A percentile compares a stretch with the other conserved stretches of the same genome.
Evolutionary conservation across 768 basidiomycete species (phyloP).

Genomic region (Phlebiopsis flavidoalba): DNA sequence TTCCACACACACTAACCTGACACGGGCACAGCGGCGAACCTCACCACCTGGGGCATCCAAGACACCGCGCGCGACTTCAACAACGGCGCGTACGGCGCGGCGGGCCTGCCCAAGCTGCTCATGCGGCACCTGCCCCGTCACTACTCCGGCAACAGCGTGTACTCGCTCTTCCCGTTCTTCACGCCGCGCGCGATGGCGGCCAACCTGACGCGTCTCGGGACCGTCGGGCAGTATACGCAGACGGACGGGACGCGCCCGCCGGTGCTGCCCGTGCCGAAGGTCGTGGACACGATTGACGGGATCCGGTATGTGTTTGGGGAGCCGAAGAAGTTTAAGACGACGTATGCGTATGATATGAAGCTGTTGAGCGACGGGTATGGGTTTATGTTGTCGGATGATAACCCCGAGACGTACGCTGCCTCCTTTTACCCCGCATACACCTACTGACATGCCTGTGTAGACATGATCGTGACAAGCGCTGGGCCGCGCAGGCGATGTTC

Average conservation of each 20-base stretch:
- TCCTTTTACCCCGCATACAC: neutral
- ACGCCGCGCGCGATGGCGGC: conserved; percentile 17
- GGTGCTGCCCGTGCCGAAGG: conserved; percentile 20
- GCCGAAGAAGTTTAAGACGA: conserved; percentile 29
- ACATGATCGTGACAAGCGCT: neutral
- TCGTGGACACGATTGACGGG: conserved; percentile 28
- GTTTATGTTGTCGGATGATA: conserved; percentile 38
- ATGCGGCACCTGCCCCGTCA: conserved; percentile 31
- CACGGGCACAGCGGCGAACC: conserved; percentile 27
- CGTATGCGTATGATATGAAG: conserved; percentile 23
- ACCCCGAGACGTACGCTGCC: conserved; percentile 9
- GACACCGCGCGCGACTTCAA: conserved; percentile 37
- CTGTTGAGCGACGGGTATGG: conserved; percentile 28
- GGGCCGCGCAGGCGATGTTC: conserved; percentile 19
- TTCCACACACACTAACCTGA: neutral
- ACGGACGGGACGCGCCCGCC: conserved; percentile 29
- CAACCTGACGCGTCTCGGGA: conserved; percentile 33
- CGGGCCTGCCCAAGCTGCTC: conserved; percentile 38
- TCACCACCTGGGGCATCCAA: conserved; percentile 48
- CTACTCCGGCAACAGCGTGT: conserved; percentile 24
- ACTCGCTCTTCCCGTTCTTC: conserved; percentile 20
- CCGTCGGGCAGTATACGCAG: conserved; percentile 37
- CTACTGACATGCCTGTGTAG: neutral
- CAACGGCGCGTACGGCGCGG: conserved; percentile 29
- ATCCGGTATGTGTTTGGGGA: conserved; percentile 33